Evolutionary conservation across 2,329 filamentous ascomycete species (phyloP), one percentile per base, ranked within the genome.

Genomic region (Sphaerostilbella broomeana): DNA sequence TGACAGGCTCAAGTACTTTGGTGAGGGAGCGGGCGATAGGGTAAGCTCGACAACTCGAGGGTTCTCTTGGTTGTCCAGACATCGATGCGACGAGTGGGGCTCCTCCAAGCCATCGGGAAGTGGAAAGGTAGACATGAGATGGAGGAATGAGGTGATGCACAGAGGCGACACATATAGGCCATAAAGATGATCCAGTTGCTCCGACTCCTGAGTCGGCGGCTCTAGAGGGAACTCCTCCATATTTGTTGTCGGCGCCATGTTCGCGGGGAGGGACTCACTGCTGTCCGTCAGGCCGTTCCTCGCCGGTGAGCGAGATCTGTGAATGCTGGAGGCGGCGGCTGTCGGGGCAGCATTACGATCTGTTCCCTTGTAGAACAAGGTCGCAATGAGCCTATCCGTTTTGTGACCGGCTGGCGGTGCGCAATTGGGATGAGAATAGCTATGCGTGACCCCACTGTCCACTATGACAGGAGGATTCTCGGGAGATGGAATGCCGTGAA

Each of bases 21-120:
- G 65, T 8, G 73, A 69, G 1, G 77, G 78, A 0, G 73, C 70
- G 0, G 81, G 76, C 2, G 75, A 72, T 37, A 86, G 68, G 0
- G 73, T 73, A 34, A 84, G 61, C 60, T 86, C 81, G 38, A 84
- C 80, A 12, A 86, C 76, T 17, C 69, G 67, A 2, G 81, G 80
- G 40, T 73, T 70, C 27, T 69, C 67, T 25, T 68, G 68, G 44
- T 66, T 72, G 50, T 85, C 79, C 40, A 86, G 69, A 54, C 77
- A 81, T 43, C 77, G 72, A 51, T 83, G 79, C 31, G 77, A 76
- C 19, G 77, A 81, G 43, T 69, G 69, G 40, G 76, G 63, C 51
- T 76, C 69, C 27, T 63, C 61, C n/a, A 67, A 65, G 27, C 67
- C 73, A 9, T 62, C 58, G 1, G 71, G 70, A 15, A 74, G 63